These are phyloP conservation scores for Hansenula sp. DNA, from an alignment of 1,139 yeast species.

Conservation along the genomic window DNA sequence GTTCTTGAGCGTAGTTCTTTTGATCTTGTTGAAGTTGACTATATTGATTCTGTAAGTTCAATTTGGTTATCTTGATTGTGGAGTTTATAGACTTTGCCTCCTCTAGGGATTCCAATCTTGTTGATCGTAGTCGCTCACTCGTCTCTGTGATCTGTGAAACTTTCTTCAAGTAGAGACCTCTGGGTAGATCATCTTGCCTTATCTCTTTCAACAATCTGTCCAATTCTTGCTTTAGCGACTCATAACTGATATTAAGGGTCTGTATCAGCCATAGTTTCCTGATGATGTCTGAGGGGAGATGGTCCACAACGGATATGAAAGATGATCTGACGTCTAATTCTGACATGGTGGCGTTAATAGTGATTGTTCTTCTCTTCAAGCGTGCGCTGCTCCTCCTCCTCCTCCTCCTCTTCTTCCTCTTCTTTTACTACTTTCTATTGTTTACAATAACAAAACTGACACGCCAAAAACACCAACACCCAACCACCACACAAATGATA, in stretches of 20 bases:
- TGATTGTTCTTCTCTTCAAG: no score
- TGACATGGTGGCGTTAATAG: slow-evolving; percentile 3
- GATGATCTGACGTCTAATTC: slow-evolving; percentile 23
- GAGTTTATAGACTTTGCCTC: slow-evolving; percentile 21
- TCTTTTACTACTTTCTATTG: no score
- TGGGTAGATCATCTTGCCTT: background rate
- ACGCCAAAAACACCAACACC: background rate
- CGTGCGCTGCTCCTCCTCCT: no score
- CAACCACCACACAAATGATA: background rate
- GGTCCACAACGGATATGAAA: slow-evolving; percentile 35
- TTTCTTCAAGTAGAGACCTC: background rate
- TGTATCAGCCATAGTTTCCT: slow-evolving; percentile 45
- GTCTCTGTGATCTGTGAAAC: background rate
- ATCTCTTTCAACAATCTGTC: slow-evolving; percentile 7
- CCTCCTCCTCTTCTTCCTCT: no score
- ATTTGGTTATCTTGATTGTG: slow-evolving; percentile 18
- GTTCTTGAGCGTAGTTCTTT: slow-evolving; percentile 18
- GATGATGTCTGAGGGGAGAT: slow-evolving; percentile 44
- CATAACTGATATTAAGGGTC: slow-evolving; percentile 31
- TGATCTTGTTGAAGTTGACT: slow-evolving; percentile 21
- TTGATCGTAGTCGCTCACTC: slow-evolving; percentile 1
- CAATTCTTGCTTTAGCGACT: slow-evolving; percentile 14
- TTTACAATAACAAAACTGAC: no score
- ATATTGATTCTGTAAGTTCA: slow-evolving; percentile 17
- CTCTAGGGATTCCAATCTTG: slow-evolving; percentile 16